Evolutionary conservation across 176 grass and related monocot species (phyloP).

Genomic region (Cymbopogon citratus): DNA sequence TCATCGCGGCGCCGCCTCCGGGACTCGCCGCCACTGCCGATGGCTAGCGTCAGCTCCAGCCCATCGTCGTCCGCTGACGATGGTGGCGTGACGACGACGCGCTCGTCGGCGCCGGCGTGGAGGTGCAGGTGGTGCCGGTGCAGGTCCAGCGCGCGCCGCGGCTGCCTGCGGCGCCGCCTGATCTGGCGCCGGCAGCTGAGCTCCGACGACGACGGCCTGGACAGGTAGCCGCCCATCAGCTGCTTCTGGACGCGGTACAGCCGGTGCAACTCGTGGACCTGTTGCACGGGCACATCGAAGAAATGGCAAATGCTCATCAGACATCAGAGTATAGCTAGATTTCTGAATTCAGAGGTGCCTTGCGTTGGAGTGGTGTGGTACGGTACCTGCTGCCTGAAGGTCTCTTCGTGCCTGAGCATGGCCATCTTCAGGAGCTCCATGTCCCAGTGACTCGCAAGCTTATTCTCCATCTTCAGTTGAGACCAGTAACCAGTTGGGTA

Average conservation of each 20-base stretch:
- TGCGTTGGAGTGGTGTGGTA: too few species aligned
- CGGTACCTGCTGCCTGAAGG: constrained; percentile 74
- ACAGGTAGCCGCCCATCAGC: constrained; percentile 42
- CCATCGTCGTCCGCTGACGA: not conserved
- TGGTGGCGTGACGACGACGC: not conserved
- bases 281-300: too few species aligned
- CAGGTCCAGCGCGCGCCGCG: constrained; percentile 28
- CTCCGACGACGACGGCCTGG: not conserved
- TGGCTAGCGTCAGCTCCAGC: constrained; percentile 57
- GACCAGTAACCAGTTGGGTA: too few species aligned
- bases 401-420: constrained; percentile 73
- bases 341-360: too few species aligned
- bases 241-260: constrained; percentile 66
- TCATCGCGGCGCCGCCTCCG: constrained; percentile 15
- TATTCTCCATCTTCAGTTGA: constrained; percentile 30
- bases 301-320: too few species aligned
- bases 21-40: not conserved
- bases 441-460: constrained; percentile 46
- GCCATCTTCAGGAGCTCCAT: constrained; percentile 70
- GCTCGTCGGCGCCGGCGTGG: constrained; percentile 28
- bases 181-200: constrained; percentile 26
- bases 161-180: constrained; percentile 27
- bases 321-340: too few species aligned
- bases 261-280: constrained; percentile 60
- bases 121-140: not conserved